A percentile compares a stretch with the other conserved stretches of the same genome.
Evolutionary conservation across 192 early-diverging fungal genomes (phyloP).

Genomic region (Phycomyces nitens): DNA sequence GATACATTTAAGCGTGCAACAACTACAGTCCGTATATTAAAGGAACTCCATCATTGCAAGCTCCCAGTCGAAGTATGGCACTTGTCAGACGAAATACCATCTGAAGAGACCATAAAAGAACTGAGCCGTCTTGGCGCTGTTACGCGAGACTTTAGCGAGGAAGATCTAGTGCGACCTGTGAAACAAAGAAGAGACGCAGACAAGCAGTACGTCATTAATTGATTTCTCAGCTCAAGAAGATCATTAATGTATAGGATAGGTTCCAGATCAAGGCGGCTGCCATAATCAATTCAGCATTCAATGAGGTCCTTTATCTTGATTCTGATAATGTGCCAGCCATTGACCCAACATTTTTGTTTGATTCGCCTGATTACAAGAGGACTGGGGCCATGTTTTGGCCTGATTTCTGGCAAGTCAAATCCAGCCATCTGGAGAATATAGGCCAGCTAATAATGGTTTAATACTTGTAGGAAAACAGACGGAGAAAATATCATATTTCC

Average conservation of each 20-base stretch:
- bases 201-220: conserved; percentile 27
- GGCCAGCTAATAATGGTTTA: background rate
- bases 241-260: conserved; percentile 6
- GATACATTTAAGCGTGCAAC: conserved; percentile 25
- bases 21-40: conserved; percentile 22
- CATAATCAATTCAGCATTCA: conserved; percentile 36
- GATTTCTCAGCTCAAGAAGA: background rate
- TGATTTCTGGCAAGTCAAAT: conserved; percentile 34
- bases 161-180: conserved; percentile 19
- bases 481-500: conserved; percentile 37
- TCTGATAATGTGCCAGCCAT: conserved; percentile 40
- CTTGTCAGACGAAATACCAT: conserved; percentile 23
- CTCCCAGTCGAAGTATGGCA: conserved; percentile 35
- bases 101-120: background rate
- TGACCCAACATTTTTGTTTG: conserved; percentile 43
- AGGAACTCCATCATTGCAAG: conserved; percentile 9
- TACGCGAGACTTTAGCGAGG: conserved; percentile 20
- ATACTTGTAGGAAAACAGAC: conserved; percentile 32
- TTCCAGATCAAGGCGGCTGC: conserved; percentile 47
- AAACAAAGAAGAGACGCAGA: conserved; percentile 15
- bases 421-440: background rate
- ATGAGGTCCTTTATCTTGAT: conserved; percentile 45
- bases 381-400: conserved; percentile 50
- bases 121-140: conserved; percentile 7
- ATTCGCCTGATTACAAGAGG: conserved; percentile 26